Evolutionary conservation across 129 eudicot genomes (phyloP).

Genomic region (Apium graveolens): DNA sequence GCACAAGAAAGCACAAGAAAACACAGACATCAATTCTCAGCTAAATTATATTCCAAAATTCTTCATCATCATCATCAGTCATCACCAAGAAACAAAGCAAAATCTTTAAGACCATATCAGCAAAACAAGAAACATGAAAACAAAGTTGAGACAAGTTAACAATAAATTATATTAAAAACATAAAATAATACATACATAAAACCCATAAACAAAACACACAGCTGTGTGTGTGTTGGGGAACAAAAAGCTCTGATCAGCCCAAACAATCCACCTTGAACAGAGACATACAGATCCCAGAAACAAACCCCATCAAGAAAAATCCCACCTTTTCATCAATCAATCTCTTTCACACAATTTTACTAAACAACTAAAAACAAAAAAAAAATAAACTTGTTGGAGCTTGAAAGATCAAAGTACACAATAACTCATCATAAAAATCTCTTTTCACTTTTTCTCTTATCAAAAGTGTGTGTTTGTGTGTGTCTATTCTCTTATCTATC

Average conservation of each 20-base stretch:
- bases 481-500: conserved; percentile 21
- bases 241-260: conserved; percentile 40
- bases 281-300: conserved; percentile 43
- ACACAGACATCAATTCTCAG: conserved; percentile 1
- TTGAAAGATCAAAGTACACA: conserved; percentile 20
- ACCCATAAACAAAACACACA: conserved; percentile 34
- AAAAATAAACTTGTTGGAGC: background rate
- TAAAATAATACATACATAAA: conserved; percentile 40
- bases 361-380: background rate
- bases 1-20: background rate
- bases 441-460: conserved; percentile 11
- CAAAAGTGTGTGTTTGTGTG: background rate
- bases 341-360: background rate
- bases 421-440: background rate
- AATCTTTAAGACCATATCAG: background rate
- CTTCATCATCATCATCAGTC: background rate
- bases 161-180: background rate
- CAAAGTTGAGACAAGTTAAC: conserved; percentile 15
- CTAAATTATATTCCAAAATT: conserved; percentile 10
- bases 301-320: conserved; percentile 11
- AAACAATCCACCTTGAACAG: conserved; percentile 24
- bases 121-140: background rate
- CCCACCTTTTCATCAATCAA: conserved; percentile 11
- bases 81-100: conserved; percentile 13
- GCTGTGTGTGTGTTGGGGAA: conserved; percentile 57